Base-by-base conservation (phyloP, 2,329 filamentous ascomycete genomes). In the Hypocrella siamensis region DNA sequence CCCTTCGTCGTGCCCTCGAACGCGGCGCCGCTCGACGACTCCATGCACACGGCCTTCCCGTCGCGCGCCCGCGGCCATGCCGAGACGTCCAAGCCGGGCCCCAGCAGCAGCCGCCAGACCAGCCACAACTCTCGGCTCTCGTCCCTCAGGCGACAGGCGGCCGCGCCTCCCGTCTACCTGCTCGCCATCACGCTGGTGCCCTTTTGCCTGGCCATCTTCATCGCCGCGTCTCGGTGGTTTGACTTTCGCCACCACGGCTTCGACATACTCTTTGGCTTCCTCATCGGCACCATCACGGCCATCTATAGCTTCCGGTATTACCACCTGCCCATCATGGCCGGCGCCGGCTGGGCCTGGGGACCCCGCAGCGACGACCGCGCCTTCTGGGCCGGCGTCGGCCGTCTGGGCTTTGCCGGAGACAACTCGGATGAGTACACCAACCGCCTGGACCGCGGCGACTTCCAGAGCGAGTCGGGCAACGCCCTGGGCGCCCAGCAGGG, bases 201-300 rank as follows among this genome's bases (percentile, higher is more conserved):
- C 3, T 69, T 85, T 40, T 78, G 75, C 35, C 60, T 71, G 2
- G 79, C 85, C 5, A 69, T 85, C 39, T 93, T 85, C 57, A 79
- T 94, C 39, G 67, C 78, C n/a, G 72, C 76, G 18, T 88, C 83
- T 2, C 79, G 88, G 9, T 96, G 79, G 69, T 85, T 78, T 37
- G 78, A 94, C 52, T 92, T 78, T 58, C 75, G 82, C 25, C 88
- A 96, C 53, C 81, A 88, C 50, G 85, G 78, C n/a, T 88, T 93
- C 50, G 88, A 96, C 41, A 81, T 94, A 41, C 57, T 94, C 3
- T 83, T 80, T 39, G 88, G 88, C n/a, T 79, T 77, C 34, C 41
- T 80, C 10, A 79, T 94, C 38, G 88, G 88, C 7, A 66, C 77
- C 11, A 55, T 75, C 28, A 70, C 70, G 24, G 70, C 81, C 15